Percentiles rank a stretch among this genome's conserved stretches.
Evolutionary conservation across 2,329 filamentous ascomycete genomes (phyloP).

Genomic region (Penicillium digitatum): DNA sequence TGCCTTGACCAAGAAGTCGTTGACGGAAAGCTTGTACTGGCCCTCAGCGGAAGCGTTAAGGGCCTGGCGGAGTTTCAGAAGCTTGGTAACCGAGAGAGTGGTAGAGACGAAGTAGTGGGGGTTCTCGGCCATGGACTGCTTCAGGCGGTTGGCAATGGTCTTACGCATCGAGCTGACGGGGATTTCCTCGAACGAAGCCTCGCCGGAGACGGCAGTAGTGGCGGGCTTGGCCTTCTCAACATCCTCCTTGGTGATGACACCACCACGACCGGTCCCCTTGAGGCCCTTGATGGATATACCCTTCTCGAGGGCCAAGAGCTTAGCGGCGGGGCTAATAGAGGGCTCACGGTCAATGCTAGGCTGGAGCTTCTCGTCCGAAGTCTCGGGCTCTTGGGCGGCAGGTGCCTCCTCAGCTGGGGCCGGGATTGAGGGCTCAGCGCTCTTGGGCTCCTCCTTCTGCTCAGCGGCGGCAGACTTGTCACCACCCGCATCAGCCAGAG

Average conservation of each 20-base stretch:
- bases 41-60: slow-evolving; percentile 85
- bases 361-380: slow-evolving; percentile 73
- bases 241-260: slow-evolving; percentile 86
- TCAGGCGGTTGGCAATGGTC: slow-evolving; percentile 88
- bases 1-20: slow-evolving; percentile 99
- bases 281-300: slow-evolving; percentile 70
- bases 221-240: slow-evolving; percentile 76
- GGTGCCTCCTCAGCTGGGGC: slow-evolving; percentile 57
- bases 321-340: slow-evolving; percentile 66
- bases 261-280: slow-evolving; percentile 82
- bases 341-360: slow-evolving; percentile 78
- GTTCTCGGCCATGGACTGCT: slow-evolving; percentile 86
- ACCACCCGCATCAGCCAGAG: slow-evolving; percentile 83
- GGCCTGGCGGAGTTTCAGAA: slow-evolving; percentile 90
- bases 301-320: slow-evolving; percentile 79
- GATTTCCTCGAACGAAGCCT: slow-evolving; percentile 73
- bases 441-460: slow-evolving; percentile 56
- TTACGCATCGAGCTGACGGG: slow-evolving; percentile 93
- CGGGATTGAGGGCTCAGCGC: slow-evolving; percentile 47
- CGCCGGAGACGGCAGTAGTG: slow-evolving; percentile 50
- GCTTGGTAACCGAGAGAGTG: slow-evolving; percentile 86
- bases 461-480: slow-evolving; percentile 64
- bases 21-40: slow-evolving; percentile 99
- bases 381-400: slow-evolving; percentile 63
- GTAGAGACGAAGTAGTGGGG: slow-evolving; percentile 97